Conservation (phyloP, 306 rosid genomes). For the Arachis hypogaea region DNA sequence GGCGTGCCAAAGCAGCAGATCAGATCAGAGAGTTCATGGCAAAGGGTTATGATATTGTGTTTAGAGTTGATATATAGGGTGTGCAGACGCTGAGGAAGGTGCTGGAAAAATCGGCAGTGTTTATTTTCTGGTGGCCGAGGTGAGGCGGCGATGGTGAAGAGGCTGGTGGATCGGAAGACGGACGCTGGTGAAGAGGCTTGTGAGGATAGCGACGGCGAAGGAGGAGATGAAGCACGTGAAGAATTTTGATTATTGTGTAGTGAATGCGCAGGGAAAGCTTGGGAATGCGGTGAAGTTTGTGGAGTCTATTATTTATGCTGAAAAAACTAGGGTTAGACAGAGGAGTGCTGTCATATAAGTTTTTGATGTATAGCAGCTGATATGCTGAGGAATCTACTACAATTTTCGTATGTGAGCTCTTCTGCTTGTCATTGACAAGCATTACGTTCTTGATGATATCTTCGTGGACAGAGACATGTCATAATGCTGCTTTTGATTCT, state of each 20-base stretch:
- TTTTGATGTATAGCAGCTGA: conserved; percentile 5
- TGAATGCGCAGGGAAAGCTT: conserved; percentile 78
- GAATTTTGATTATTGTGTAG: conserved; percentile 84
- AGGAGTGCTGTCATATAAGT: conserved; percentile 55
- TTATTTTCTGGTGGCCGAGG: conserved; percentile 77
- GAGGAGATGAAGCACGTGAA: conserved; percentile 85
- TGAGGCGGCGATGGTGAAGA: conserved; percentile 76
- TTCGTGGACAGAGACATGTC: conserved; percentile 21
- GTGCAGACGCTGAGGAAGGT: conserved; percentile 74
- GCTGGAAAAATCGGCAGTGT: conserved; percentile 75
- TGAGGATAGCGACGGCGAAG: conserved; percentile 79
- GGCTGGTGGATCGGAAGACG: conserved; percentile 76
- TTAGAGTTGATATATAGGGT: conserved; percentile 93
- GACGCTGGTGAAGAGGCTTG: conserved; percentile 44
- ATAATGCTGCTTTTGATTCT: conserved; percentile 30
- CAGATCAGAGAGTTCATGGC: conserved; percentile 82
- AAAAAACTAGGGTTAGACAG: conserved; percentile 89
- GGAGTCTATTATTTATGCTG: conserved; percentile 77
- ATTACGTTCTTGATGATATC: conserved; percentile 10
- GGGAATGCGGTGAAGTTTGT: conserved; percentile 72
- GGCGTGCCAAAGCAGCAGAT: conserved; percentile 92
- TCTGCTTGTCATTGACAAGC: conserved; percentile 32
- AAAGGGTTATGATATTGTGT: conserved; percentile 71
- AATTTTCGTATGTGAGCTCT: not conserved
- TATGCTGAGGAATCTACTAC: conserved; percentile 12